Percentiles rank a stretch among this genome's conserved stretches.
These are phyloP conservation scores for Mycena crocata DNA, from an alignment of 768 basidiomycete genomes.

Conservation along the genomic window DNA sequence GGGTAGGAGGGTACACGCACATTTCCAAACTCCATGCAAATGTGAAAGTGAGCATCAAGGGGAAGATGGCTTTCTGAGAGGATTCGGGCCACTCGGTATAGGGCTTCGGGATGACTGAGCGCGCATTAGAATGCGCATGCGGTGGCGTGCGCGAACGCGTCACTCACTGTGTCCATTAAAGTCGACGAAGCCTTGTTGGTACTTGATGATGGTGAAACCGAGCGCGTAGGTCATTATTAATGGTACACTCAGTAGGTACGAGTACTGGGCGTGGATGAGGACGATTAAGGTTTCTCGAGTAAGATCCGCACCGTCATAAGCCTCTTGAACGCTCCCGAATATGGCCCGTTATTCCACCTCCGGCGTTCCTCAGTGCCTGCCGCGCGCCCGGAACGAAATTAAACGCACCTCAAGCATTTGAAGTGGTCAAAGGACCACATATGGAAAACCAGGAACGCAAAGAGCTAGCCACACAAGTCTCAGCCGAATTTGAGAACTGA, in stretches of 20 bases:
- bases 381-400: not conserved
- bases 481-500: not conserved
- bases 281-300: not conserved
- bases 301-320: constrained; percentile 77
- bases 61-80: constrained; percentile 66
- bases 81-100: constrained; percentile 63
- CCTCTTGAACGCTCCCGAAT: constrained; percentile 84
- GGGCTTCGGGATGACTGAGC: constrained; percentile 74
- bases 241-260: constrained; percentile 75
- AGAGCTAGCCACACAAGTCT: constrained; percentile 57
- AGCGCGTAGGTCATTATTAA: constrained; percentile 66
- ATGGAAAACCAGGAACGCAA: constrained; percentile 74
- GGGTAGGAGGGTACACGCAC: constrained; percentile 52
- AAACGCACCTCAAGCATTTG: constrained; percentile 72
- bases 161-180: constrained; percentile 62
- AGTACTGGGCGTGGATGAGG: constrained; percentile 61
- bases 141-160: not conserved
- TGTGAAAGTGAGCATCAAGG: constrained; percentile 72
- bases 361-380: not conserved
- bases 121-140: constrained; percentile 7
- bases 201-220: constrained; percentile 81
- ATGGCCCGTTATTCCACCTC: constrained; percentile 77
- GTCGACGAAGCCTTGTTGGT: constrained; percentile 69
- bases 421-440: constrained; percentile 87
- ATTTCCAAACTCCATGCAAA: constrained; percentile 81